These are phyloP conservation scores for Fusarium coffeatum DNA, from an alignment of 2,329 filamentous ascomycete species.

Conservation along the genomic window DNA sequence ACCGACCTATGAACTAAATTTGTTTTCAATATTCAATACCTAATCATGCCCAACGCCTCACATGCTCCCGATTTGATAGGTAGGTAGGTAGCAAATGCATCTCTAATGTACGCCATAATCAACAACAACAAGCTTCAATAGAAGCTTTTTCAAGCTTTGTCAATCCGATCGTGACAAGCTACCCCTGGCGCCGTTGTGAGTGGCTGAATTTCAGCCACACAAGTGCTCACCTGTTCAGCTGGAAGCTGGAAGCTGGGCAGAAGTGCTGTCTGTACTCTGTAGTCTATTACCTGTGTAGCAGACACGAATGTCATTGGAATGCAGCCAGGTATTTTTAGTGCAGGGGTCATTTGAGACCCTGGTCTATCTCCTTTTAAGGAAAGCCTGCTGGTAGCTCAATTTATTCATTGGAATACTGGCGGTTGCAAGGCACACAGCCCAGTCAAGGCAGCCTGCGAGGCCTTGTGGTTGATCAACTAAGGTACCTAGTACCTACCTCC, in stretches of 20 bases:
- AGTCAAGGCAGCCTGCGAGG: conserved; percentile 33
- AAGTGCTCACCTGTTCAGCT: neutral
- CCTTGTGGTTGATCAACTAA: conserved; percentile 8
- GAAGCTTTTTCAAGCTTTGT: conserved; percentile 10
- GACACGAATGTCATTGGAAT: conserved; percentile 14
- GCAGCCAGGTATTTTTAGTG: conserved; percentile 23
- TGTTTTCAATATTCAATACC: neutral
- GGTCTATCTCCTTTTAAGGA: conserved; percentile 27
- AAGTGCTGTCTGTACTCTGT: no score
- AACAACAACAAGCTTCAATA: conserved; percentile 5
- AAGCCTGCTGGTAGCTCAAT: conserved; percentile 23
- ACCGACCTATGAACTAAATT: neutral
- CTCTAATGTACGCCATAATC: neutral
- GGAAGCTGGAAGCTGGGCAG: neutral
- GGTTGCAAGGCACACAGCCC: conserved; percentile 17
- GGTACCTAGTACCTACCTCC: neutral
- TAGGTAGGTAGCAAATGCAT: neutral
- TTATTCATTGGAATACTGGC: neutral
- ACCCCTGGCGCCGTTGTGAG: conserved; percentile 1
- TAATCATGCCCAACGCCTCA: neutral
- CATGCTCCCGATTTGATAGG: neutral
- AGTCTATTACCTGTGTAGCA: neutral
- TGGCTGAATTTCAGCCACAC: conserved; percentile 22
- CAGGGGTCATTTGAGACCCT: neutral
- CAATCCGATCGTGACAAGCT: neutral